Base-by-base conservation (phyloP, 208 protist genomes). In the Leishmania mexicana region DNA sequence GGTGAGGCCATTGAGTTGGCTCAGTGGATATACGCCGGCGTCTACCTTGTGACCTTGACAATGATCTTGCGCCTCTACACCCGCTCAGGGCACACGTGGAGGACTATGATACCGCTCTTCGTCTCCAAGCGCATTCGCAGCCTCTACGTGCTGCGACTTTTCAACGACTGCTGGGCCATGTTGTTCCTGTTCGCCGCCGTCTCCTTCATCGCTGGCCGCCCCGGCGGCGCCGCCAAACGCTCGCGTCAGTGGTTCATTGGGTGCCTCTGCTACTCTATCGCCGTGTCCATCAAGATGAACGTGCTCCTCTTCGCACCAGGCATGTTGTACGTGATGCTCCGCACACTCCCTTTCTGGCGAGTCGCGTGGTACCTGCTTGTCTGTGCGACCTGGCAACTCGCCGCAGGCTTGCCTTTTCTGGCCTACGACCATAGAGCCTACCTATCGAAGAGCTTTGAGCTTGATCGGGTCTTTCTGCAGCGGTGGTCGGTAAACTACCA, bases 211-310 rank as follows among this genome's bases (percentile, higher is more conserved):
- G 85, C 90, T 11, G 87, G 86, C 21, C 75, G 64, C 38, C 74
- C 78, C 40, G 17, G 49, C 42, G 49, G 54, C 74, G 10, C 81
- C 35, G 75, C 57, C 42, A 71, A 65, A 38, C 80, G 85, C 35
- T 60, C 82, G 57, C 85, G 83, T 8, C 81, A 84, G n/a, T 96
- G 90, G 89, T 71, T 88, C 67, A 58, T 95, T 6, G 93, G 93
- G 11, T 91, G 85, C 71, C 79, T 98, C 13, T 76, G 95, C 47
- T 96, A 87, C 80, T 94, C 88, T 77, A 79, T 95, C n/a, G 95
- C 95, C 17, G 91, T 99, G 28, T 98, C 96, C 2, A 87, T 99
- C 49, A 99, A 99, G 85, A 99, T 99, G 98, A 99, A 99, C 84
- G 85, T 98, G 42, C 81, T 99, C 13, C 90, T 99, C 11, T 98